Evolutionary conservation across 306 rosid species (phyloP).

Genomic region (Heteromeles arbutifolia): DNA sequence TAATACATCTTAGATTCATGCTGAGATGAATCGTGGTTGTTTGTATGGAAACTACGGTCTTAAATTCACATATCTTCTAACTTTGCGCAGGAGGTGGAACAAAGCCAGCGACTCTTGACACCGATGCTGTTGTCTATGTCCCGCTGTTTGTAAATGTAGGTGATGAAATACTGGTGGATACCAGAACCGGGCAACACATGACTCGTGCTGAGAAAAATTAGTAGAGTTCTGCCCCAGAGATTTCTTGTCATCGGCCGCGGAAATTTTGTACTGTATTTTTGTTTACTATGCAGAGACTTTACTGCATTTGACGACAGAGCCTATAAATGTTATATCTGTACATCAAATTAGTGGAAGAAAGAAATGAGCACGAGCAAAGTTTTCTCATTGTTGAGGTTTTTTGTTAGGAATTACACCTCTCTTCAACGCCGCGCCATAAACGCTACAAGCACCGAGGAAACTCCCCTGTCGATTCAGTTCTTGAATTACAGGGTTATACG

Average conservation of each 20-base stretch:
- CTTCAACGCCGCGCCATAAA: constrained; percentile 57
- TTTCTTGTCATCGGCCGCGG: constrained; percentile 8
- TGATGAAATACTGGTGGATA: constrained; percentile 71
- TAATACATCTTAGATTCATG: not conserved
- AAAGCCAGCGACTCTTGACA: constrained; percentile 91
- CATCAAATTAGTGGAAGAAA: constrained; percentile 12
- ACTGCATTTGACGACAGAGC: constrained; percentile 3
- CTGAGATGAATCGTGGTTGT: not conserved
- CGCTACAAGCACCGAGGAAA: constrained; percentile 26
- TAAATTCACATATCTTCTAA: not conserved
- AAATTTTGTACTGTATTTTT: not conserved
- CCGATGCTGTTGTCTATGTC: constrained; percentile 75
- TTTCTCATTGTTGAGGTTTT: constrained; percentile 18
- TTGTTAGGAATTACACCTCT: constrained; percentile 35
- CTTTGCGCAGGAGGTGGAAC: constrained; percentile 65
- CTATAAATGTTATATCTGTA: constrained; percentile 16
- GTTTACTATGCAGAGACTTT: constrained; percentile 6
- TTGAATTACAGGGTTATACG: constrained; percentile 35
- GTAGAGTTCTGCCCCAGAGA: constrained; percentile 24
- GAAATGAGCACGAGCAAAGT: not conserved
- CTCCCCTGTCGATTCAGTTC: constrained; percentile 39
- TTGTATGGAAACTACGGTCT: not conserved
- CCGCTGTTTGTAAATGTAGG: constrained; percentile 77
- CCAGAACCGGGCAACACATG: constrained; percentile 89
- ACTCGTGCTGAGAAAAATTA: constrained; percentile 50